Evolutionary conservation across 2,329 filamentous ascomycete genomes (phyloP).

Genomic region (Magnaporthiopsis rhizophila): DNA sequence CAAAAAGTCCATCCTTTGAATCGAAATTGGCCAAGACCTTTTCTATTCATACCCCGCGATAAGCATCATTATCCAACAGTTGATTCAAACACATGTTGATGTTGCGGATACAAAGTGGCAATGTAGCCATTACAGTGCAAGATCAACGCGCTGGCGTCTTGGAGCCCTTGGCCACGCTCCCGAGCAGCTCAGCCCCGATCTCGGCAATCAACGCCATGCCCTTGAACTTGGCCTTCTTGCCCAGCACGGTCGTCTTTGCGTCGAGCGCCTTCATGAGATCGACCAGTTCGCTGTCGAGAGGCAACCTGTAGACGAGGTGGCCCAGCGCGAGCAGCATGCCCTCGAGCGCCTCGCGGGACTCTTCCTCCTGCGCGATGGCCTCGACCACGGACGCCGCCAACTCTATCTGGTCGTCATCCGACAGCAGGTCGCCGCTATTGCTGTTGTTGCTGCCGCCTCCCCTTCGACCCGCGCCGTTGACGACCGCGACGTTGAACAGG

Average conservation of each 20-base stretch:
- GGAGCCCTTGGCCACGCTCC: conserved; percentile 12
- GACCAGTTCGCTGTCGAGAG: conserved; percentile 64
- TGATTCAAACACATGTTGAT: not conserved
- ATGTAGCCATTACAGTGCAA: not conserved
- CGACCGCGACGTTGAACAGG: conserved; percentile 71
- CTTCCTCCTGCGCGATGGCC: conserved; percentile 51
- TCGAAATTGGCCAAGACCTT: not conserved
- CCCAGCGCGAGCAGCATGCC: conserved; percentile 72
- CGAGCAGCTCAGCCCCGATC: conserved; percentile 43
- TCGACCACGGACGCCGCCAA: conserved; percentile 75
- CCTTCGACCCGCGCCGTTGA: conserved; percentile 50
- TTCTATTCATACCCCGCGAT: not conserved
- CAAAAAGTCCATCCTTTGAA: not conserved
- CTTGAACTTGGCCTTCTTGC: conserved; percentile 49
- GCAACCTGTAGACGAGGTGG: conserved; percentile 63
- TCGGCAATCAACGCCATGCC: conserved; percentile 49
- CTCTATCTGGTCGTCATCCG: conserved; percentile 69
- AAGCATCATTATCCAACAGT: not conserved
- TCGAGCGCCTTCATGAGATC: conserved; percentile 76
- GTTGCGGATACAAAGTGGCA: not conserved
- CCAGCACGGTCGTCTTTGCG: conserved; percentile 54
- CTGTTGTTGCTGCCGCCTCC: conserved; percentile 47
- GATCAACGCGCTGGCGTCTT: not conserved
- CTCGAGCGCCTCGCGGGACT: conserved; percentile 64
- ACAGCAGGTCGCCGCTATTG: conserved; percentile 48